Percentiles rank a stretch among this genome's conserved stretches.
phyloP scores from a whole-genome alignment of 257 asterid species.

The Ophiorrhiza pumila region DNA sequence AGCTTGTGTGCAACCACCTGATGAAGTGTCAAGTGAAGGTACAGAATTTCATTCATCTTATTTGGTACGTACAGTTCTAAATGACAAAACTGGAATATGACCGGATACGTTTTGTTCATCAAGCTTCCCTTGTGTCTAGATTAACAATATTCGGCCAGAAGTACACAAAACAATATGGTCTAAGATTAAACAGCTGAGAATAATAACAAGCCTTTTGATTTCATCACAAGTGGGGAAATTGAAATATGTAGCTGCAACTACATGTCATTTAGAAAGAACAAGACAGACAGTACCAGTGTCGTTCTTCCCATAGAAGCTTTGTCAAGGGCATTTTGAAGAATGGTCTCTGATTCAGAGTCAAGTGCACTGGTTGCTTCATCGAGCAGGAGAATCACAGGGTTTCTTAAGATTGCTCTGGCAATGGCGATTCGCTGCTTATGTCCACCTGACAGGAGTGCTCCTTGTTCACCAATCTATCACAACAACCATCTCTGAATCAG shows the following conservation, averaged over 20 bases:
- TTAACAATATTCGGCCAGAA: no score
- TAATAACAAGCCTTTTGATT: no score
- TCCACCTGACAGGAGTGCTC: constrained; percentile 79
- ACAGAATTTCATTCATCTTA: background rate
- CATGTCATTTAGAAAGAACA: no score
- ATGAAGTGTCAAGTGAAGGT: no score
- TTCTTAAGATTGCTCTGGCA: constrained; percentile 73
- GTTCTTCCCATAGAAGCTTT: constrained; percentile 87
- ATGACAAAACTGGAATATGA: background rate
- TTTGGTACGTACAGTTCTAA: background rate
- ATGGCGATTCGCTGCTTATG: constrained; percentile 87
- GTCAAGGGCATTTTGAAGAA: constrained; percentile 76
- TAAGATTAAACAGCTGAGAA: no score
- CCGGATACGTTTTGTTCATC: background rate
- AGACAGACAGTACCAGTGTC: constrained; percentile 57
- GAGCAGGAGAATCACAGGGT: constrained; percentile 74
- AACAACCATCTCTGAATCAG: background rate
- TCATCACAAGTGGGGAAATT: background rate
- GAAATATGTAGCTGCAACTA: background rate
- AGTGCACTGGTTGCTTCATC: constrained; percentile 97
- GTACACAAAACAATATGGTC: no score
- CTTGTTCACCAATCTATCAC: constrained; percentile 73
- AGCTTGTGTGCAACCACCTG: constrained; percentile 97
- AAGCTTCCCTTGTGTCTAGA: background rate
- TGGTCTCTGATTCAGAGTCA: constrained; percentile 78